Base-by-base conservation (phyloP, 2,329 filamentous ascomycete species). In the Camillea tinctor region DNA sequence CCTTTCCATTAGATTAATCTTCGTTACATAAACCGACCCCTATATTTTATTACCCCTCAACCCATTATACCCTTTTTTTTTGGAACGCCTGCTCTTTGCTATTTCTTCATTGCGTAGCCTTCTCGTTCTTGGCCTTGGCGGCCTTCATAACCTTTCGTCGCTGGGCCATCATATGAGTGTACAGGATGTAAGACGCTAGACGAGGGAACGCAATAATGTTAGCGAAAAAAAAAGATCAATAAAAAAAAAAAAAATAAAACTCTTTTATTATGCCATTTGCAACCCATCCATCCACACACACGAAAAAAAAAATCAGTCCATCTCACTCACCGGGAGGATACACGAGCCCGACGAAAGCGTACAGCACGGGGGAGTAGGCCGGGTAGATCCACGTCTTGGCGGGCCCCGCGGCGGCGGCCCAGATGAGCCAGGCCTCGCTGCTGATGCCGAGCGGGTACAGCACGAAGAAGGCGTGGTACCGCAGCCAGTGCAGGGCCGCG, bases 121-220 rank as follows among this genome's bases (percentile, higher is more conserved):
- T 81, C 52, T 70, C 69, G 53, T 77, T 72, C 66, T 79, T 70
- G 24, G 73, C 69, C 76, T 83, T 85, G 71, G 87, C 84, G 49
- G 82, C 84, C 57, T 86, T 84, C 79, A 92, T 80, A 57, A 94
- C 86, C 83, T 92, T 96, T 66, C 86, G 83, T 68, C 94, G 84
- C 83, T 99, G 95, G 63, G 83, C 82, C 82, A 98, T 91, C 95
- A 99, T 98, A 77, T 99, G 91, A 21, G 91, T 92, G 74, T 95
- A 98, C 60, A 98, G 78, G 58, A 96, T 84, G 71, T 95, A 96
- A 3, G 91, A 85, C 71, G 79, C 92, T 89, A 62, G 63, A 67
- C 2, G 36, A 8, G 7, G 3, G n/a, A 36, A 44, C n/a, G 50
- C 36, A 8, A 51, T 22, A 13, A 15, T 40, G 23, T 48, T 24